Evolutionary conservation across 2,329 filamentous ascomycete species (phyloP).

Genomic region (Fusarium zealandicum): DNA sequence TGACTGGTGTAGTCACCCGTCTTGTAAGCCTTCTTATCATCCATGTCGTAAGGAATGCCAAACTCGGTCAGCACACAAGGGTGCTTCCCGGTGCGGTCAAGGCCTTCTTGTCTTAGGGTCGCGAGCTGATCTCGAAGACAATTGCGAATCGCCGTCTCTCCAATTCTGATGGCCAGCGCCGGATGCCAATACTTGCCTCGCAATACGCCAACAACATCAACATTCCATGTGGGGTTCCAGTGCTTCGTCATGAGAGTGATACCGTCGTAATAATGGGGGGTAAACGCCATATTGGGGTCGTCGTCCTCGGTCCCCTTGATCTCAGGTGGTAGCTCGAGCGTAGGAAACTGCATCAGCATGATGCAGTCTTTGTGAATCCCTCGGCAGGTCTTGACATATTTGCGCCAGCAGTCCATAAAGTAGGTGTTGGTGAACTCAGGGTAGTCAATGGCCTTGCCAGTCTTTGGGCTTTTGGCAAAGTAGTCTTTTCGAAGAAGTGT

Average conservation of each 20-base stretch:
- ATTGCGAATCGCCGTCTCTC: conserved; percentile 92
- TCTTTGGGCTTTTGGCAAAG: conserved; percentile 80
- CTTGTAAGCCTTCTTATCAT: conserved; percentile 92
- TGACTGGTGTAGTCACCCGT: conserved; percentile 96
- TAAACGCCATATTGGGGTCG: conserved; percentile 88
- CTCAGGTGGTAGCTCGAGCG: conserved; percentile 86
- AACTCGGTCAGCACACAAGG: conserved; percentile 94
- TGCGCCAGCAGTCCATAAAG: conserved; percentile 85
- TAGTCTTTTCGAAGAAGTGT: conserved; percentile 84
- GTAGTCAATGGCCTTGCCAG: conserved; percentile 78
- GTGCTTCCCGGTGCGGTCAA: conserved; percentile 87
- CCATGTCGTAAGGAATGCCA: conserved; percentile 98
- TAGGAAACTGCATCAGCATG: conserved; percentile 89
- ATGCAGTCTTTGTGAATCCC: conserved; percentile 80
- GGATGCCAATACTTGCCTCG: conserved; percentile 88
- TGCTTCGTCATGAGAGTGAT: conserved; percentile 98
- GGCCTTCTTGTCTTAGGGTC: conserved; percentile 82
- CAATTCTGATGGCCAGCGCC: conserved; percentile 89
- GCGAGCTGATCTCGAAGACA: conserved; percentile 88
- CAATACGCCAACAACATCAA: conserved; percentile 91
- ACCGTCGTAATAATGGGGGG: conserved; percentile 96
- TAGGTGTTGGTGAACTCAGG: conserved; percentile 89
- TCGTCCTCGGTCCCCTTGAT: conserved; percentile 90
- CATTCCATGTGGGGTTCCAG: conserved; percentile 97
- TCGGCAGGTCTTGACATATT: conserved; percentile 77